Evolutionary conservation across 2,329 filamentous ascomycete genomes (phyloP).

Genomic region (Leptographium procerum): DNA sequence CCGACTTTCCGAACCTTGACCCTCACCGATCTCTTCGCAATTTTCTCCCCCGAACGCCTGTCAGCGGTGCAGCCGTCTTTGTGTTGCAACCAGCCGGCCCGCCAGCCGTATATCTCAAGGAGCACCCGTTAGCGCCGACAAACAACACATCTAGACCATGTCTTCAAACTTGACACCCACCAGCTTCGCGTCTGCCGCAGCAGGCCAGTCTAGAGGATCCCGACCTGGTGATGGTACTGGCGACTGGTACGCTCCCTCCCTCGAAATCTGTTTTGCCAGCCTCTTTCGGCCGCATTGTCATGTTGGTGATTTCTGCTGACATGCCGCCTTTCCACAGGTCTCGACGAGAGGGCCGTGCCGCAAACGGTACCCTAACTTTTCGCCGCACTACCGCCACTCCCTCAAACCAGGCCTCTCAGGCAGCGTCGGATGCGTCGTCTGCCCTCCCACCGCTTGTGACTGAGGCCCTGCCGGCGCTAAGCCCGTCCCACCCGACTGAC

Average conservation of each 20-base stretch:
- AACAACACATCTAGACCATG: conserved; percentile 31
- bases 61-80: neutral
- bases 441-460: conserved; percentile 14
- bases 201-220: conserved; percentile 57
- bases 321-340: conserved; percentile 32
- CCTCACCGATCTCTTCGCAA: neutral
- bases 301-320: neutral
- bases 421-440: conserved; percentile 8
- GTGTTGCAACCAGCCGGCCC: neutral
- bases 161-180: conserved; percentile 61
- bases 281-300: neutral
- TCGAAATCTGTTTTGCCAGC: neutral
- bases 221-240: conserved; percentile 30
- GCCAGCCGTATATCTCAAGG: neutral
- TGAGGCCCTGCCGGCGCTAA: conserved; percentile 19
- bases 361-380: conserved; percentile 54
- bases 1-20: neutral
- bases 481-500: conserved; percentile 29
- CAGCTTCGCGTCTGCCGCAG: conserved; percentile 74
- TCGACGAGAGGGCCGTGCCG: conserved; percentile 44
- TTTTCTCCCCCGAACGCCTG: neutral
- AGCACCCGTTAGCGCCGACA: neutral
- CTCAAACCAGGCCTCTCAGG: conserved; percentile 20
- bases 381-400: conserved; percentile 52
- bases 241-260: conserved; percentile 9